Evolutionary conservation across 495 filamentous ascomycete genomes (phyloP).

Genomic region (Lasiosphaeris hirsuta): DNA sequence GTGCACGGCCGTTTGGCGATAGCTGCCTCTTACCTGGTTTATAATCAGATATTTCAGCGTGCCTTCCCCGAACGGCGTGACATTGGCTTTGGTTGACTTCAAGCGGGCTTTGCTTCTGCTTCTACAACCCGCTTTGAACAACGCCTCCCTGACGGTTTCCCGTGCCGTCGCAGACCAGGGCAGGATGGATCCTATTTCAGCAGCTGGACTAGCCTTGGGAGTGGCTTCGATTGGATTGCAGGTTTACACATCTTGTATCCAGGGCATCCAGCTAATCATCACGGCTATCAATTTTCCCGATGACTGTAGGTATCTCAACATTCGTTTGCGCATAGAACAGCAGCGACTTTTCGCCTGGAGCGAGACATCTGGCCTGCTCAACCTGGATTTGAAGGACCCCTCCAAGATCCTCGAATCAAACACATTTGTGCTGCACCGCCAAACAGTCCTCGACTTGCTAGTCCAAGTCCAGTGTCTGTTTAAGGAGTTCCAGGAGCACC

Average conservation of each 20-base stretch:
- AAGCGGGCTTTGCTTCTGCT: too few relatives aligned
- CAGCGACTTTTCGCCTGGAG: constrained; percentile 47
- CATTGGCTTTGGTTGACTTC: too few relatives aligned
- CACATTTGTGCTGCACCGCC: constrained; percentile 42
- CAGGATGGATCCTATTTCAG: constrained; percentile 40
- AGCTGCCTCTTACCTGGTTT: too few relatives aligned
- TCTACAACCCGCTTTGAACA: too few relatives aligned
- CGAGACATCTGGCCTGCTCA: constrained; percentile 43
- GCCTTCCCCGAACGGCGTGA: too few relatives aligned
- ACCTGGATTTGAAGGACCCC: constrained; percentile 30
- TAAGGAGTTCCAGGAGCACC: constrained; percentile 42
- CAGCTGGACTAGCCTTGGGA: constrained; percentile 39
- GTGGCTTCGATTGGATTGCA: constrained; percentile 40
- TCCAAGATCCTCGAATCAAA: constrained; percentile 39
- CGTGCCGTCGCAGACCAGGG: too few relatives aligned
- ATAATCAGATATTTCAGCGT: too few relatives aligned
- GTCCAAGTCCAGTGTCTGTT: constrained; percentile 45
- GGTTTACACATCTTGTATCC: constrained; percentile 41
- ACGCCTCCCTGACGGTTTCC: too few relatives aligned
- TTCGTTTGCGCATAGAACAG: constrained; percentile 44
- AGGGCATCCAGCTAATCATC: constrained; percentile 43
- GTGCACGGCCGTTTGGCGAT: too few relatives aligned
- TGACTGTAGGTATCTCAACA: constrained; percentile 41
- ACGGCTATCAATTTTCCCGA: constrained; percentile 42
- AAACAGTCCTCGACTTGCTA: constrained; percentile 41